phyloP scores from a whole-genome alignment of 2,329 filamentous ascomycete genomes.

The Microascus cirrosus region DNA sequence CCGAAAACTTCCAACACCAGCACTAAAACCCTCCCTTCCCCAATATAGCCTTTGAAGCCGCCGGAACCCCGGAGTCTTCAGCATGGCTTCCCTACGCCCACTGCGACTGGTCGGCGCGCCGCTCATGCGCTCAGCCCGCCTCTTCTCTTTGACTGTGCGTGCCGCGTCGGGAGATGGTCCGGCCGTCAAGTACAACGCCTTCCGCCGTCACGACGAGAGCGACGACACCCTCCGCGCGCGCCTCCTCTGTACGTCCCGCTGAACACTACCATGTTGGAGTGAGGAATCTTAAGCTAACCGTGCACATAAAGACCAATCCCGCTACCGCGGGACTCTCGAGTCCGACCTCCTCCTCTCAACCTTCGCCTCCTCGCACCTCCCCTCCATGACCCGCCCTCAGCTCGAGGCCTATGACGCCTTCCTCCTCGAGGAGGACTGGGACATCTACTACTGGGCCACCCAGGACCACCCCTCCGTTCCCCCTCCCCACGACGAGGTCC shows the following conservation, averaged over 20 bases:
- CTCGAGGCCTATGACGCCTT: conserved; percentile 81
- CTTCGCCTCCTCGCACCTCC: conserved; percentile 74
- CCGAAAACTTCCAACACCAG: not conserved
- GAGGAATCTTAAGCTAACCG: not conserved
- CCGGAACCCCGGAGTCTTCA: not conserved
- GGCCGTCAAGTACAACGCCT: conserved; percentile 46
- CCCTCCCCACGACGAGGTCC: conserved; percentile 13
- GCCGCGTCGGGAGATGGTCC: conserved; percentile 15
- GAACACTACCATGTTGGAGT: too few species aligned
- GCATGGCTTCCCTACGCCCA: not conserved
- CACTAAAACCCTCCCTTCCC: not conserved
- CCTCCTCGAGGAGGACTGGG: conserved; percentile 99
- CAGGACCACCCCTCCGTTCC: conserved; percentile 50
- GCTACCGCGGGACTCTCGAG: conserved; percentile 92
- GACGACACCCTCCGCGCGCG: conserved; percentile 77
- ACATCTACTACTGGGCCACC: conserved; percentile 99
- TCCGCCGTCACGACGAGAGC: conserved; percentile 76
- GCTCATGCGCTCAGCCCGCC: too few species aligned
- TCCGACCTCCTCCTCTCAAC: conserved; percentile 93
- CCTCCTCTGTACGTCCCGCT: conserved; percentile 49
- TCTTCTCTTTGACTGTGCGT: conserved; percentile 11
- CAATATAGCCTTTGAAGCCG: not conserved
- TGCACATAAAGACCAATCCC: conserved; percentile 68
- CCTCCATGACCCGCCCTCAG: conserved; percentile 59
- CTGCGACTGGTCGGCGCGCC: conserved; percentile 6